Evolutionary conservation across 176 grass and related monocot species (phyloP).

Genomic region (Raddia guianensis): DNA sequence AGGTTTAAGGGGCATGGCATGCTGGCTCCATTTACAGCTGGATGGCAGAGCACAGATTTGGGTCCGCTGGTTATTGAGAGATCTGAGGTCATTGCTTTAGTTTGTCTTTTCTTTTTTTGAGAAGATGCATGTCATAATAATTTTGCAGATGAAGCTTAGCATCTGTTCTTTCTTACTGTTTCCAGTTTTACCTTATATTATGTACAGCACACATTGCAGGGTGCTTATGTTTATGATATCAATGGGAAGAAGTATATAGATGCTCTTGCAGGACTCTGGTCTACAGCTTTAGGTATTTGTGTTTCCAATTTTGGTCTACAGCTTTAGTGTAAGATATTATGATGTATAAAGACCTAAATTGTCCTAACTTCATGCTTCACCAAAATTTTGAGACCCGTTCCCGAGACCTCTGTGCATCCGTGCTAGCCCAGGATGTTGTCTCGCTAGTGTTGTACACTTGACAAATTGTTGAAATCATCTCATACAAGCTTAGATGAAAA

Average conservation of each 20-base stretch:
- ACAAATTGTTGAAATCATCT: too few relatives aligned
- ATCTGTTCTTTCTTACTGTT: neutral
- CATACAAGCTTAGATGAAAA: too few relatives aligned
- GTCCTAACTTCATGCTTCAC: too few relatives aligned
- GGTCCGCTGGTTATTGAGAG: conserved; percentile 82
- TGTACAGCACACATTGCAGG: conserved; percentile 42
- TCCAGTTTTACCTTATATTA: neutral
- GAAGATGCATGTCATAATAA: neutral
- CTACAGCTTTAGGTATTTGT: conserved; percentile 78
- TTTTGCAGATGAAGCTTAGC: neutral
- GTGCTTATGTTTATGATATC: conserved; percentile 89
- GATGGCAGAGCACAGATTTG: conserved; percentile 85
- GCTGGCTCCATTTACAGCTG: conserved; percentile 97
- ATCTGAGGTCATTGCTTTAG: conserved; percentile 60
- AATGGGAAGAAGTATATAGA: conserved; percentile 92
- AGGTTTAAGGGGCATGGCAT: conserved; percentile 95
- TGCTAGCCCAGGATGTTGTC: too few relatives aligned
- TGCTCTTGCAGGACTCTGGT: conserved; percentile 94
- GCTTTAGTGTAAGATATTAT: neutral
- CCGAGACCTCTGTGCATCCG: too few relatives aligned
- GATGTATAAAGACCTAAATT: neutral
- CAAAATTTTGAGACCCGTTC: too few relatives aligned
- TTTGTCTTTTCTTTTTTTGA: neutral
- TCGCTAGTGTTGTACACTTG: too few relatives aligned
- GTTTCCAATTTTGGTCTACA: neutral